phyloP scores from a whole-genome alignment of 208 protist genomes.

The Trypanosoma melophagium region DNA sequence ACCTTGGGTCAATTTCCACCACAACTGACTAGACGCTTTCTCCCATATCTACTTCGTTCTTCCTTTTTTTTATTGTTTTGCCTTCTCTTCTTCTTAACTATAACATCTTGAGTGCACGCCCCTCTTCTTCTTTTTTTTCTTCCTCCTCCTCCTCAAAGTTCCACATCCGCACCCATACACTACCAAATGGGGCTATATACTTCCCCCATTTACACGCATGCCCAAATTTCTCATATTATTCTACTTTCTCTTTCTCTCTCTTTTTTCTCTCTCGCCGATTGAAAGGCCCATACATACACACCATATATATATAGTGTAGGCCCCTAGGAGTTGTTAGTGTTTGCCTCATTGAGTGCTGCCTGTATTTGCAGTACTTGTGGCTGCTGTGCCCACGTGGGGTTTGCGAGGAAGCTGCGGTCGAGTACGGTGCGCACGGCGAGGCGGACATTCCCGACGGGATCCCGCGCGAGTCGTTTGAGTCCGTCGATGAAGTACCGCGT shows the following conservation, averaged over 20 bases:
- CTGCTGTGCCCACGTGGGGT: slow-evolving; percentile 44
- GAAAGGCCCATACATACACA: background rate
- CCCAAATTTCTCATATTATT: background rate
- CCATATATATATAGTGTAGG: background rate
- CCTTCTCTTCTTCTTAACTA: background rate
- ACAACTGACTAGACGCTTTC: too few species aligned
- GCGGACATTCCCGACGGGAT: slow-evolving; percentile 89
- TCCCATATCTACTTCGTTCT: background rate
- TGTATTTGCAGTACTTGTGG: slow-evolving; percentile 50
- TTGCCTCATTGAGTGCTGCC: slow-evolving; percentile 31
- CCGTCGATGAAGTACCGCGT: slow-evolving; percentile 54
- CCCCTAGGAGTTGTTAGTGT: background rate
- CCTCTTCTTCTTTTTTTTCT: background rate
- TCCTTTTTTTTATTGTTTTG: background rate
- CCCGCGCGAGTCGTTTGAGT: slow-evolving; percentile 56
- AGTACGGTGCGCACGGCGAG: slow-evolving; percentile 76
- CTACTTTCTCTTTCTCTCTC: background rate
- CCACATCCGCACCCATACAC: background rate
- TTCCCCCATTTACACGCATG: background rate
- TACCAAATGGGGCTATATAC: background rate
- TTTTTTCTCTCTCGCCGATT: background rate
- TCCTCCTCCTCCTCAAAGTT: too few species aligned
- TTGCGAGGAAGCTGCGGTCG: slow-evolving; percentile 44
- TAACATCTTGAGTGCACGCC: background rate
- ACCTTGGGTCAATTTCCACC: too few species aligned